Evolutionary conservation across 2,329 filamentous ascomycete genomes (phyloP).

Genomic region (Talaromyces sp.): DNA sequence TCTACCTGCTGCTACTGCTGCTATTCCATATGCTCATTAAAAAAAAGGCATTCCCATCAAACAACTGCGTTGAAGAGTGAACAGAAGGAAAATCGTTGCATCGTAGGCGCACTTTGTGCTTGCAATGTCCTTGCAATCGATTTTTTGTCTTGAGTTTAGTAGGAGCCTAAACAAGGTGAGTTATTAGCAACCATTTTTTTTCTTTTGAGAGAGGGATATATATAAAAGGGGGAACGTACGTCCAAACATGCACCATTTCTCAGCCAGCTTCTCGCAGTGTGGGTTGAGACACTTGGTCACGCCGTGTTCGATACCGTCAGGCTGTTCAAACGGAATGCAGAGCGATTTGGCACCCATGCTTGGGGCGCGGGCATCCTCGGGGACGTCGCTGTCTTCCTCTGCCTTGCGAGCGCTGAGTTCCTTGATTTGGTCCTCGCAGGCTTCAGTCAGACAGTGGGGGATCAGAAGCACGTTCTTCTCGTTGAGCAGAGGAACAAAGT

Average conservation of each 20-base stretch:
- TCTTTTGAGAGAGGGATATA: not conserved
- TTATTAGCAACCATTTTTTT: not conserved
- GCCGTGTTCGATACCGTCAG: conserved; percentile 68
- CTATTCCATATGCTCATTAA: not conserved
- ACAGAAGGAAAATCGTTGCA: conserved; percentile 1
- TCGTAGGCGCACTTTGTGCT: not conserved
- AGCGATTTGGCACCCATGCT: conserved; percentile 72
- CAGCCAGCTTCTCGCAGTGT: conserved; percentile 68
- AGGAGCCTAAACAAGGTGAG: conserved; percentile 14
- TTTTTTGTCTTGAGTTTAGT: conserved; percentile 10
- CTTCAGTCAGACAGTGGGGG: conserved; percentile 75
- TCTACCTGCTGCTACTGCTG: not conserved
- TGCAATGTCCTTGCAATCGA: not conserved
- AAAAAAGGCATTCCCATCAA: not conserved
- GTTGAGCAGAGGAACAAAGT: conserved; percentile 86
- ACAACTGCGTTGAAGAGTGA: not conserved
- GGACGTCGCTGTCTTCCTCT: conserved; percentile 55
- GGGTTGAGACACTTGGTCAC: conserved; percentile 91
- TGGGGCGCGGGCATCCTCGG: conserved; percentile 67
- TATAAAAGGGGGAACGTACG: conserved; percentile 41
- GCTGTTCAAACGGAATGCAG: conserved; percentile 82
- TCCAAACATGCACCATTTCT: conserved; percentile 92
- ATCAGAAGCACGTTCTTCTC: conserved; percentile 89
- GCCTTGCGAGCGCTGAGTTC: conserved; percentile 75
- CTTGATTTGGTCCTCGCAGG: conserved; percentile 94